A percentile compares a stretch with the other conserved stretches of the same genome.
Conservation (phyloP, 2,329 filamentous ascomycete species). For the Xylariomycetidae sp. region DNA sequence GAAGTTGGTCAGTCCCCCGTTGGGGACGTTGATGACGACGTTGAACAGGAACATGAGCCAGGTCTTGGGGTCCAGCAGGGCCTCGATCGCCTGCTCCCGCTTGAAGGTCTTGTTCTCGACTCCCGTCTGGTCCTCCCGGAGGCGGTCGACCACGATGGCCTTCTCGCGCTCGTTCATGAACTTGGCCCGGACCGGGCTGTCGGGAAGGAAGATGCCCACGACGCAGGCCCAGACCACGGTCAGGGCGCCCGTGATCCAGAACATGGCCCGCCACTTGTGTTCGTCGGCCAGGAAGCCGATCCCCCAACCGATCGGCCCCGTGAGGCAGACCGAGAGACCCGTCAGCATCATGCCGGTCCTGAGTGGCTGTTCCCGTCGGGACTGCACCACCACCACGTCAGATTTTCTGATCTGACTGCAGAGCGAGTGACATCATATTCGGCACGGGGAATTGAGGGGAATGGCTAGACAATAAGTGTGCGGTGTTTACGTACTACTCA, state of each 20-base stretch:
- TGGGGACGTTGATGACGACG: constrained; percentile 37
- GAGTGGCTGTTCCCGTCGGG: constrained; percentile 19
- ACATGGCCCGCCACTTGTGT: constrained; percentile 28
- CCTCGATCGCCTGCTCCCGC: constrained; percentile 41
- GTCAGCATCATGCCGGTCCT: constrained; percentile 22
- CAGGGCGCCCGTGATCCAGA: constrained; percentile 53
- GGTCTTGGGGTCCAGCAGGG: constrained; percentile 49
- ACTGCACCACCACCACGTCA: no score
- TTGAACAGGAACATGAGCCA: constrained; percentile 54
- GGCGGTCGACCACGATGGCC: constrained; percentile 47
- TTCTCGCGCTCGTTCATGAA: constrained; percentile 56
- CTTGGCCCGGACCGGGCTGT: constrained; percentile 56
- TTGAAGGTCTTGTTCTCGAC: constrained; percentile 48
- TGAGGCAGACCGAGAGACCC: constrained; percentile 8
- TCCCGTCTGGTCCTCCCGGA: constrained; percentile 45
- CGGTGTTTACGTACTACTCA: not conserved
- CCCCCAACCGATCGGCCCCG: constrained; percentile 8
- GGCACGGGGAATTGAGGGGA: no score
- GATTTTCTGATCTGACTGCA: no score
- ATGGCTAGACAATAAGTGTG: no score
- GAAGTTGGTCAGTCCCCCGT: constrained; percentile 16
- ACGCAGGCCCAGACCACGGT: constrained; percentile 50
- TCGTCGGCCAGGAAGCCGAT: constrained; percentile 6
- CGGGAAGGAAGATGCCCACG: constrained; percentile 54
- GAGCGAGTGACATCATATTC: no score